Evolutionary conservation across 257 asterid genomes (phyloP), one percentile per base, ranked within the genome.

Genomic region (Solanum ahanhuiri): DNA sequence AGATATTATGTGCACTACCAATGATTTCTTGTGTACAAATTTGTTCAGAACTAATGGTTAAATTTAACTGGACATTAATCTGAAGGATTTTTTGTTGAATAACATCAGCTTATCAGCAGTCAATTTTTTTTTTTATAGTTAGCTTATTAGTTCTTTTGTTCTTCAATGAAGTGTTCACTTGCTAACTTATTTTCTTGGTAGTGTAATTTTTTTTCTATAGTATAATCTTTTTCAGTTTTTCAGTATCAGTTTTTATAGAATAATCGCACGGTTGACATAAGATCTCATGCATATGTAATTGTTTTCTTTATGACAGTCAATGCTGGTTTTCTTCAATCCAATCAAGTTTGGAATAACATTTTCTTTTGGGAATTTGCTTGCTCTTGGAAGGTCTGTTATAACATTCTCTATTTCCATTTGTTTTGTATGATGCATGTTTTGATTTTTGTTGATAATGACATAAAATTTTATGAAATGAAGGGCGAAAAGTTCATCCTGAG

Each of bases 311-410:
- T 83, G 82, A 60, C 98, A 96, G 99, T 96, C 99, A 3, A 92
- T 95, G 98, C 96, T 96, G 89, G 98, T 96, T 82, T 96, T 96
- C 95, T 94, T 96, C 94, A 92, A 95, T 89, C 99, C 98, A 54
- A 88, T 96, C 94, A 96, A 96, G 93, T 96, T 96, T 88, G 99
- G 99, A 86, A 89, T 96, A 79, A 94, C 98, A 70, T 96, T 96
- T 91, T 95, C 99, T 76, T 93, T 96, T 31, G 99, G 99, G 90
- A 96, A 96, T 90, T 86, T 96, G 92, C 99, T 96, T 81, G 99
- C 99, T 64, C 96, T 96, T 86, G 99, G 99, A 92, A 95, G 99
- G 99, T 96, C 88, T 43, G 94, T 79, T 45, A 79, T 79, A 28
- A 43, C 37, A 79, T 79, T 79, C 39, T 79, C 39, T 43, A 11